Conservation (phyloP, 768 basidiomycete species). For the Mycena belliarum region DNA sequence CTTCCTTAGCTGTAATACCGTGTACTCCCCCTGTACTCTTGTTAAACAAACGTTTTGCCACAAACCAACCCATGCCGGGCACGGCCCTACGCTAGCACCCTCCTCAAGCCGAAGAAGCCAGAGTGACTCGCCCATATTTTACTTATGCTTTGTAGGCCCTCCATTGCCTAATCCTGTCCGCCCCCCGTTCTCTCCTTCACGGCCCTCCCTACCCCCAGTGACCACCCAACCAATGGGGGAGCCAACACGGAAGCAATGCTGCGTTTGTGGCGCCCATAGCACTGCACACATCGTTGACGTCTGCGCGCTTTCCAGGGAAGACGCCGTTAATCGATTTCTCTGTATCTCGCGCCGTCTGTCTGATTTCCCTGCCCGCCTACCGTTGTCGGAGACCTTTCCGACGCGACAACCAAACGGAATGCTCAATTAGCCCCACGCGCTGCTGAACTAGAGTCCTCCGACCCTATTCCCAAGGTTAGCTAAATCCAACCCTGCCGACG, state of each 20-base stretch:
- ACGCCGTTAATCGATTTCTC: conserved; percentile 60
- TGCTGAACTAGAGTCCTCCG: conserved; percentile 67
- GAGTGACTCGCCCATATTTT: conserved; percentile 23
- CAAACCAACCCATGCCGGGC: no score
- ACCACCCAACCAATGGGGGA: conserved; percentile 57
- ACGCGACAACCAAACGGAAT: conserved; percentile 63
- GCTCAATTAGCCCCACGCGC: conserved; percentile 63
- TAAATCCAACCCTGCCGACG: no score
- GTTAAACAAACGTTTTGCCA: no score
- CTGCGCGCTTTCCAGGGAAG: conserved; percentile 51
- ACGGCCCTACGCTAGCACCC: no score
- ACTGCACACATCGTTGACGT: not conserved
- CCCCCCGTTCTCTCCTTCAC: conserved; percentile 30
- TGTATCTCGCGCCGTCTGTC: conserved; percentile 37
- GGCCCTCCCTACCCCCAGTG: conserved; percentile 39
- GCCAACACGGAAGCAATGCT: conserved; percentile 65
- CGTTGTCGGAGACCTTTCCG: conserved; percentile 54
- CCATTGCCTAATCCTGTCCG: conserved; percentile 36
- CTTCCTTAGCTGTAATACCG: no score
- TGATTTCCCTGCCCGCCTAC: not conserved
- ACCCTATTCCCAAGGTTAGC: no score
- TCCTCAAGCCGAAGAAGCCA: conserved; percentile 57
- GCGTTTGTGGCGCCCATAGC: conserved; percentile 26
- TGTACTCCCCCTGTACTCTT: no score
- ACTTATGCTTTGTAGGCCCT: conserved; percentile 39